phyloP scores from a whole-genome alignment of 352 stramenopile species.

The Peronospora belbahrii region DNA sequence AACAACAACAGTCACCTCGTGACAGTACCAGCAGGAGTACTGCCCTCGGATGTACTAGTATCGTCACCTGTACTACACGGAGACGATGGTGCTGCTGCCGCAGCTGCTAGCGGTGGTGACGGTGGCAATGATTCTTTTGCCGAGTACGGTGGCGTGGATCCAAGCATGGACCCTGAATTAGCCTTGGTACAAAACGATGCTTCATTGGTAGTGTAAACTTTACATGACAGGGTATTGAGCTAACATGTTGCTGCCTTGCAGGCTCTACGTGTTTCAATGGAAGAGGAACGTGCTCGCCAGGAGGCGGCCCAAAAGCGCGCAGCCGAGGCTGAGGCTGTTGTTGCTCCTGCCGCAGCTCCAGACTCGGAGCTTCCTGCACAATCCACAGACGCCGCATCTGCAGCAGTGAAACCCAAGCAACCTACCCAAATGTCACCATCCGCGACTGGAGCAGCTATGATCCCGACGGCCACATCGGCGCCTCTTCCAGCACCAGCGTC shows the following conservation, averaged over 20 bases:
- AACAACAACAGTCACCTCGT: constrained; percentile 94
- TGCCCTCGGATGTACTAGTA: constrained; percentile 97
- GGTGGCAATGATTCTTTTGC: constrained; percentile 73
- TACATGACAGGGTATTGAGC: no score
- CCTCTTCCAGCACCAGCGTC: constrained; percentile 60
- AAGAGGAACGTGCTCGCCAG: constrained; percentile 95
- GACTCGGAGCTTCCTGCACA: constrained; percentile 38
- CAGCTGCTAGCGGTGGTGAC: constrained; percentile 17
- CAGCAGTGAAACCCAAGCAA: constrained; percentile 29
- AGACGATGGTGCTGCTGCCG: constrained; percentile 57
- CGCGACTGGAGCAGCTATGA: constrained; percentile 11
- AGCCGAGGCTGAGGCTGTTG: constrained; percentile 73
- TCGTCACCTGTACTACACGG: constrained; percentile 91
- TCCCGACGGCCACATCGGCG: constrained; percentile 13
- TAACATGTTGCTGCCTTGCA: constrained; percentile 16
- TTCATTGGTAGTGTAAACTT: not conserved
- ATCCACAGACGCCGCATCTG: constrained; percentile 24
- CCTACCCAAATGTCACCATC: constrained; percentile 25
- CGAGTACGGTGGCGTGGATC: constrained; percentile 95
- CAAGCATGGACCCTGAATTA: constrained; percentile 97
- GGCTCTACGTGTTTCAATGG: constrained; percentile 95
- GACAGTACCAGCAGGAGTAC: constrained; percentile 91
- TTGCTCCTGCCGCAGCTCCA: constrained; percentile 17
- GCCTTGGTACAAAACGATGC: constrained; percentile 80
- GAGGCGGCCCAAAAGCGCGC: constrained; percentile 89